Conservation (phyloP, 106 monocot species). For the Phalaenopsis equestris region DNA sequence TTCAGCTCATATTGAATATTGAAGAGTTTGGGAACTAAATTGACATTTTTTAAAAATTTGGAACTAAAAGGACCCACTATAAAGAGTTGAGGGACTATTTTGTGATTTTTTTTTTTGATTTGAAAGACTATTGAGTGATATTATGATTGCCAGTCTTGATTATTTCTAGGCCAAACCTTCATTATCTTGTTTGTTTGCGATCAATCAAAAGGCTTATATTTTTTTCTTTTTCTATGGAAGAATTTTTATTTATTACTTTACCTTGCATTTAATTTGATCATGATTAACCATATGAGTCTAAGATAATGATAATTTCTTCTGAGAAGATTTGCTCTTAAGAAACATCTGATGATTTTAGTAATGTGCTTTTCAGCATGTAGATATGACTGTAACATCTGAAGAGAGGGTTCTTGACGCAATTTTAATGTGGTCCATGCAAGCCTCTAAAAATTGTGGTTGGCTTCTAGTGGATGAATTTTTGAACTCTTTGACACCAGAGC, state of each 20-base stretch:
- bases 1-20: too few species aligned
- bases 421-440: conserved; percentile 79
- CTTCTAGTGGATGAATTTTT: conserved; percentile 51
- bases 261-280: neutral
- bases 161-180: neutral
- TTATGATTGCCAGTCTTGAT: neutral
- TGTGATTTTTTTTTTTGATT: too few species aligned
- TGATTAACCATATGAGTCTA: neutral
- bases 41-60: too few species aligned
- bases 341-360: neutral
- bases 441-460: conserved; percentile 57
- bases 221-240: neutral
- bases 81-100: too few species aligned
- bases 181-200: neutral
- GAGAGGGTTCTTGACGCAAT: conserved; percentile 90
- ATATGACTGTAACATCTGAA: conserved; percentile 94
- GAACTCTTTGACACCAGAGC: conserved; percentile 35
- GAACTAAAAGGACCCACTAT: too few species aligned
- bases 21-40: too few species aligned
- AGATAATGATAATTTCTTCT: neutral
- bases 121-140: neutral
- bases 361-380: conserved; percentile 74
- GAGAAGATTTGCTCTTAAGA: neutral
- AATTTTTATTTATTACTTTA: neutral
- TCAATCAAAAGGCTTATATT: neutral